Evolutionary conservation across 345 rosid species (phyloP).

Genomic region (Pistacia vera): DNA sequence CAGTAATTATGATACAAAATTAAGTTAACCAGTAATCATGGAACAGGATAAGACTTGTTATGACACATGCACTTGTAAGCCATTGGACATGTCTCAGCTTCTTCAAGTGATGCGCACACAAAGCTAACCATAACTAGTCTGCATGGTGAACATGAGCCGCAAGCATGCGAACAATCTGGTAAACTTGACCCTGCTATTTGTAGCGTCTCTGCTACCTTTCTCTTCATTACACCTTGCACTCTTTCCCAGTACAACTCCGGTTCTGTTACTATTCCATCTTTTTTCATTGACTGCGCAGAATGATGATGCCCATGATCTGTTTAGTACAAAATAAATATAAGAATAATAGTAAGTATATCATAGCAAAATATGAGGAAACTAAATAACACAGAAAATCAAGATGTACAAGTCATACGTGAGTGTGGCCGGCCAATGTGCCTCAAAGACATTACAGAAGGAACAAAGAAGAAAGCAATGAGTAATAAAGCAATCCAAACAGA

Average conservation of each 20-base stretch:
- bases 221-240: conserved; percentile 2
- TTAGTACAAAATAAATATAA: not conserved
- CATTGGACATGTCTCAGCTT: conserved; percentile 97
- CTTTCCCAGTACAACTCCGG: conserved; percentile 29
- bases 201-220: conserved; percentile 57
- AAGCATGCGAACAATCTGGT: conserved; percentile 91
- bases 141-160: conserved; percentile 92
- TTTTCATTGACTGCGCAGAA: conserved; percentile 7
- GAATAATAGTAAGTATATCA: not conserved
- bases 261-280: not conserved
- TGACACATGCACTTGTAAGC: conserved; percentile 96
- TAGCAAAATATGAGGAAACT: not conserved
- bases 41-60: conserved; percentile 86
- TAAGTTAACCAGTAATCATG: conserved; percentile 28
- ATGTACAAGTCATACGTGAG: conserved; percentile 26
- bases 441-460: conserved; percentile 29
- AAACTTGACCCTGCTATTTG: conserved; percentile 82
- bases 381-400: not conserved
- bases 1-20: not conserved
- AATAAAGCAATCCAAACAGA: conserved; percentile 29
- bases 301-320: conserved; percentile 40
- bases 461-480: conserved; percentile 33
- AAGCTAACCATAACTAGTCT: conserved; percentile 93
- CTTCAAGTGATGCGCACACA: conserved; percentile 77
- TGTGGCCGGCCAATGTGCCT: conserved; percentile 38